Percentiles rank a stretch among this genome's conserved stretches.
phyloP scores from a whole-genome alignment of 306 rosid genomes.

The Betula pendula region DNA sequence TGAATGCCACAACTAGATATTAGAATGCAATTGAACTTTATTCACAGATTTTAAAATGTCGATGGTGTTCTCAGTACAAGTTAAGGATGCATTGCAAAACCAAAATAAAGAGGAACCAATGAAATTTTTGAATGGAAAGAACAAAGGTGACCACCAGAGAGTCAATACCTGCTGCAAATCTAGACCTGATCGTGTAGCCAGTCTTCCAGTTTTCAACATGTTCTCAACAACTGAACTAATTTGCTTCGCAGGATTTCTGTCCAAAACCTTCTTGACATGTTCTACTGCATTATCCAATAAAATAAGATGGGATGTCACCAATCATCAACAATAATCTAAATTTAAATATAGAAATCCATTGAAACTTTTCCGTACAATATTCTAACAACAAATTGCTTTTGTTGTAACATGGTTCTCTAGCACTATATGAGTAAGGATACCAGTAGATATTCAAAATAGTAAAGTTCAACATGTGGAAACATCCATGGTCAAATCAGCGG shows the following conservation, averaged over 20 bases:
- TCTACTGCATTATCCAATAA: slow-evolving; percentile 43
- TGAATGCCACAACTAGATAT: background rate
- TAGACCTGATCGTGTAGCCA: slow-evolving; percentile 59
- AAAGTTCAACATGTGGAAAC: background rate
- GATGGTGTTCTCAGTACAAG: too few relatives aligned
- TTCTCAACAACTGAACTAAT: slow-evolving; percentile 62
- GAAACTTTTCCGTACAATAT: slow-evolving; percentile 2
- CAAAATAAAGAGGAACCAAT: background rate
- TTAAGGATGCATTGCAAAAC: background rate
- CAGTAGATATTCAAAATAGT: background rate
- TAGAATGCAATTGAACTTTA: background rate
- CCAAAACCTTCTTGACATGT: slow-evolving; percentile 61
- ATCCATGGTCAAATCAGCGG: background rate
- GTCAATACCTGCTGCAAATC: slow-evolving; percentile 91
- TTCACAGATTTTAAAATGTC: background rate
- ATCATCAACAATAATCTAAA: slow-evolving; percentile 10
- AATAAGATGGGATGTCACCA: slow-evolving; percentile 18
- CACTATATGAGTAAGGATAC: background rate
- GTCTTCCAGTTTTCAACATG: slow-evolving; percentile 82
- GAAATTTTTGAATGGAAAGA: slow-evolving; percentile 17
- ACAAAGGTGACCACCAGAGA: slow-evolving; percentile 3
- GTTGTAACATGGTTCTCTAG: background rate
- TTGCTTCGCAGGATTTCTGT: slow-evolving; percentile 49
- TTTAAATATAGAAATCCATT: background rate
- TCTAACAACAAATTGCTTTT: background rate